Percentiles rank a stretch among this genome's conserved stretches.
Evolutionary conservation across 305 asterid genomes (phyloP).

Genomic region (Solanum hybrid): DNA sequence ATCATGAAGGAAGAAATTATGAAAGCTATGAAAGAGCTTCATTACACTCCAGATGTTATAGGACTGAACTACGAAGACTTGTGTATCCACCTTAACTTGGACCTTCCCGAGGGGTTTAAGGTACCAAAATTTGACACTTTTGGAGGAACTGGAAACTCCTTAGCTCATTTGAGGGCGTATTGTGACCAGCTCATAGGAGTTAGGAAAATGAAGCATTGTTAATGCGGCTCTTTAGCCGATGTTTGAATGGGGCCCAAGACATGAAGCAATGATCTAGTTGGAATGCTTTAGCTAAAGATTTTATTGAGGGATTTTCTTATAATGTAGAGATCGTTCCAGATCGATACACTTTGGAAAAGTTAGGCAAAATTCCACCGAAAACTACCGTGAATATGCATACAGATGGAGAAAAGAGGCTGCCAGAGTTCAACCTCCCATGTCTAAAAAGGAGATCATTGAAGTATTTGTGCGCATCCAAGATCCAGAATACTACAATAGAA

Average conservation of each 20-base stretch:
- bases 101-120: neutral
- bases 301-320: neutral
- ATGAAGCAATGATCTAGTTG: neutral
- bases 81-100: neutral
- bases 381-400: neutral
- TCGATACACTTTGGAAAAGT: neutral
- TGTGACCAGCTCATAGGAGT: neutral
- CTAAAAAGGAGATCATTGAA: neutral
- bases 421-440: neutral
- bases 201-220: neutral
- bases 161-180: neutral
- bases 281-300: neutral
- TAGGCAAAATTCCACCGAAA: neutral
- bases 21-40: neutral
- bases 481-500: neutral
- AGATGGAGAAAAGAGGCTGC: neutral
- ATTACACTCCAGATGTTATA: neutral
- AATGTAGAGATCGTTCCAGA: neutral
- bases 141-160: neutral
- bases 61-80: neutral
- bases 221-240: neutral
- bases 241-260: neutral
- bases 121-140: neutral
- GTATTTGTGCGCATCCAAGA: neutral
- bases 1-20: neutral